A percentile compares a stretch with the other conserved stretches of the same genome.
Conservation (phyloP, 371 early-diverging fungal genomes). For the Mucor sp. region DNA sequence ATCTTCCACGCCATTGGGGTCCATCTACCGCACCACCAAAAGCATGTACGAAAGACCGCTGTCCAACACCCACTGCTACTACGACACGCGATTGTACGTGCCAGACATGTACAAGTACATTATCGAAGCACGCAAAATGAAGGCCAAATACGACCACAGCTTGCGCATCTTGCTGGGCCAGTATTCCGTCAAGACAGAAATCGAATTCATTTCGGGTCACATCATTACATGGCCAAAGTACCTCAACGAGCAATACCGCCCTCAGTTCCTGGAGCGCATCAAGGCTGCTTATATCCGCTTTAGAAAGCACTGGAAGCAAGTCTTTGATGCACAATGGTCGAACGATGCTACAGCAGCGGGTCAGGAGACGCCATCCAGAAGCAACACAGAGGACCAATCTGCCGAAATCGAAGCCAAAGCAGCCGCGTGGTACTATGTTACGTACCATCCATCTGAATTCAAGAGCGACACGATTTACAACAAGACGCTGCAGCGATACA, state of each 20-base stretch:
- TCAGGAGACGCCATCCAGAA: not conserved
- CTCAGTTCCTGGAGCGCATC: slow-evolving; percentile 11
- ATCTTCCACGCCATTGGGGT: slow-evolving; percentile 55
- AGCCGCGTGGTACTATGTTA: slow-evolving; percentile 72
- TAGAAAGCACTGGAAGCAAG: slow-evolving; percentile 34
- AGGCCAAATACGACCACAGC: slow-evolving; percentile 53
- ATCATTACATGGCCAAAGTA: slow-evolving; percentile 32
- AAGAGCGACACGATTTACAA: slow-evolving; percentile 11
- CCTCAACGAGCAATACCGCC: slow-evolving; percentile 2
- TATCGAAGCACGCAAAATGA: slow-evolving; percentile 44
- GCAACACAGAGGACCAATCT: not conserved
- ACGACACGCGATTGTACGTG: slow-evolving; percentile 47
- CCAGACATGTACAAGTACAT: slow-evolving; percentile 57
- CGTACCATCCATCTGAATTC: slow-evolving; percentile 51
- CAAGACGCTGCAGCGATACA: slow-evolving; percentile 5
- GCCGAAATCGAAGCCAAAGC: slow-evolving; percentile 47
- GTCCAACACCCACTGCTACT: slow-evolving; percentile 10
- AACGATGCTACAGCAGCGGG: not conserved
- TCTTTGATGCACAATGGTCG: slow-evolving; percentile 30
- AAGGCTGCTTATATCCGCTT: slow-evolving; percentile 35
- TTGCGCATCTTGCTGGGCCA: slow-evolving; percentile 58
- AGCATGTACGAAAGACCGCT: not conserved
- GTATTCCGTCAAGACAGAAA: slow-evolving; percentile 54
- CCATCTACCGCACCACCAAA: slow-evolving; percentile 47
- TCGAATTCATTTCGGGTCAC: slow-evolving; percentile 44